Percentiles rank a stretch among this genome's conserved stretches.
phyloP scores from a whole-genome alignment of 352 stramenopile species.

The Globisporangium yorkense region DNA sequence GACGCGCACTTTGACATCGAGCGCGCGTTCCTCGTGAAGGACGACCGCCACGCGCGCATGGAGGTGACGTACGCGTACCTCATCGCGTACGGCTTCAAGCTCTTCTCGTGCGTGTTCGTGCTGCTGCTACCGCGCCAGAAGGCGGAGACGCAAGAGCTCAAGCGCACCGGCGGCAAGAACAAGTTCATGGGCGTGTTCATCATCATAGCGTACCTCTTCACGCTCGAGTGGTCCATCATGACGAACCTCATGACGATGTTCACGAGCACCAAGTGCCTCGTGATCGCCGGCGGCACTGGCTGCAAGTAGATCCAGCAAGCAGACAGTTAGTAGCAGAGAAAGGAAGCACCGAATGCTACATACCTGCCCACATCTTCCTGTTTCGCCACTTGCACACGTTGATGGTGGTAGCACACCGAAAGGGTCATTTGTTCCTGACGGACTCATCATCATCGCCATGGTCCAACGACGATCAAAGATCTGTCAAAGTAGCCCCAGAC shows the following conservation, averaged over 20 bases:
- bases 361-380: too few species aligned
- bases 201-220: slow-evolving; percentile 11
- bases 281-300: slow-evolving; percentile 20
- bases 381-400: too few species aligned
- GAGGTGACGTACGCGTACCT: slow-evolving; percentile 57
- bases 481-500: too few species aligned
- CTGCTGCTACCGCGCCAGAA: slow-evolving; percentile 47
- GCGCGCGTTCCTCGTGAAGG: slow-evolving; percentile 33
- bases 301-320: slow-evolving; percentile 6
- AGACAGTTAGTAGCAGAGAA: background rate
- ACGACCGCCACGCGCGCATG: slow-evolving; percentile 33
- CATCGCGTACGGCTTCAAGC: slow-evolving; percentile 52
- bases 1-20: slow-evolving; percentile 52
- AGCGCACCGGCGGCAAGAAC: slow-evolving; percentile 7
- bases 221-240: slow-evolving; percentile 28
- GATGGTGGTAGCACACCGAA: too few species aligned
- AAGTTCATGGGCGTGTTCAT: slow-evolving; percentile 11
- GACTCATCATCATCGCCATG: too few species aligned
- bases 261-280: slow-evolving; percentile 21
- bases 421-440: too few species aligned
- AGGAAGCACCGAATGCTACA: background rate
- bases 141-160: slow-evolving; percentile 11
- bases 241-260: slow-evolving; percentile 33
- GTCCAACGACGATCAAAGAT: too few species aligned
- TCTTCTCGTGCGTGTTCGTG: slow-evolving; percentile 41